A percentile compares a stretch with the other conserved stretches of the same genome.
Evolutionary conservation across 345 rosid genomes (phyloP).

Genomic region (Eucalyptus viminalis): DNA sequence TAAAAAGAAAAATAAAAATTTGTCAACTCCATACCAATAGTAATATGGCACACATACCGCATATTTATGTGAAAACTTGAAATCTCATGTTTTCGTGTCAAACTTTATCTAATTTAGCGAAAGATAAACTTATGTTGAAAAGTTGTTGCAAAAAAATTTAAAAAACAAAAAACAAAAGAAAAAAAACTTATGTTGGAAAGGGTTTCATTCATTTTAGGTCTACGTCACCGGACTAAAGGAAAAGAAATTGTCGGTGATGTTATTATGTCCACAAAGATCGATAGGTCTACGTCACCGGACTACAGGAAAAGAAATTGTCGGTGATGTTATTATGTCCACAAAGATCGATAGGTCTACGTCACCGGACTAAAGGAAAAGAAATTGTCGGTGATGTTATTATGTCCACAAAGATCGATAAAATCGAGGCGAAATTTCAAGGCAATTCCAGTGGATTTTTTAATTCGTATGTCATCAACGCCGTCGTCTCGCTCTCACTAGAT

Average conservation of each 20-base stretch:
- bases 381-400: not conserved
- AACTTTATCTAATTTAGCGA: not conserved
- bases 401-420: not conserved
- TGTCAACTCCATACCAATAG: no score
- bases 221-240: no score
- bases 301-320: no score
- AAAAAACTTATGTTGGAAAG: no score
- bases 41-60: no score
- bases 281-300: no score
- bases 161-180: no score
- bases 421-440: not conserved
- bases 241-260: no score
- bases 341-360: not conserved
- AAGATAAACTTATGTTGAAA: not conserved
- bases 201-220: not conserved
- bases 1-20: no score
- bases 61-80: not conserved
- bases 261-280: not conserved
- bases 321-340: not conserved
- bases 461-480: not conserved
- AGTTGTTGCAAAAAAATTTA: no score
- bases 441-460: not conserved
- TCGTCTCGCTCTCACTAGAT: not conserved
- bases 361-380: not conserved
- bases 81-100: not conserved